Evolutionary conservation across 2,329 filamentous ascomycete genomes (phyloP).

Genomic region (Gnomoniopsis smithogilvyi): DNA sequence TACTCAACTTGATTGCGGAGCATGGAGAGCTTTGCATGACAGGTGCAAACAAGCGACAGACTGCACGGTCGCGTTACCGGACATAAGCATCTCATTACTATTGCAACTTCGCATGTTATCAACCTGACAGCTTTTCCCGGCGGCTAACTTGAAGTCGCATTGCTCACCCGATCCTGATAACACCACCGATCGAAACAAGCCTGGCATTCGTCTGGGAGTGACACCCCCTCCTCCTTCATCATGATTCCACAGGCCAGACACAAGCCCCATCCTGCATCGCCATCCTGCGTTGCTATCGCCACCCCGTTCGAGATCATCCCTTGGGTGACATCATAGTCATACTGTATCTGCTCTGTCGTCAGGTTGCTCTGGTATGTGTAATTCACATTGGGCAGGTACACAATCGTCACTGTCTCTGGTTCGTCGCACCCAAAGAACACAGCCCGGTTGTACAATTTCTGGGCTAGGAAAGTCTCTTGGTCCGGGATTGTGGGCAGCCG

Average conservation of each 20-base stretch:
- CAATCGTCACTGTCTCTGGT: slow-evolving; percentile 5
- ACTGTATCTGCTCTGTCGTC: neutral
- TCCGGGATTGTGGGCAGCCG: slow-evolving; percentile 1
- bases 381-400: slow-evolving; percentile 6
- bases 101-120: neutral
- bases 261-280: neutral
- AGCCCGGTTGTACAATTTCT: neutral
- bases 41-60: no score
- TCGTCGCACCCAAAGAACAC: slow-evolving; percentile 6
- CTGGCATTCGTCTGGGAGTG: slow-evolving; percentile 2
- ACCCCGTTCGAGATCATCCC: slow-evolving; percentile 3
- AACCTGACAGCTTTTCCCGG: neutral
- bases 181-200: slow-evolving; percentile 5
- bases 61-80: no score
- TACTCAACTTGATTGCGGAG: no score
- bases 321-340: neutral
- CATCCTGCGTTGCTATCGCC: slow-evolving; percentile 1
- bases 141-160: neutral
- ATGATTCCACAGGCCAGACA: slow-evolving; percentile 7
- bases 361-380: slow-evolving; percentile 6
- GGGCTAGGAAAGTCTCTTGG: neutral
- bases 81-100: neutral
- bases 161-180: neutral
- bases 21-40: no score
- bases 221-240: slow-evolving; percentile 1